These are phyloP conservation scores for Xylariaceae sp. DNA, from an alignment of 2,329 filamentous ascomycete species.

Conservation along the genomic window DNA sequence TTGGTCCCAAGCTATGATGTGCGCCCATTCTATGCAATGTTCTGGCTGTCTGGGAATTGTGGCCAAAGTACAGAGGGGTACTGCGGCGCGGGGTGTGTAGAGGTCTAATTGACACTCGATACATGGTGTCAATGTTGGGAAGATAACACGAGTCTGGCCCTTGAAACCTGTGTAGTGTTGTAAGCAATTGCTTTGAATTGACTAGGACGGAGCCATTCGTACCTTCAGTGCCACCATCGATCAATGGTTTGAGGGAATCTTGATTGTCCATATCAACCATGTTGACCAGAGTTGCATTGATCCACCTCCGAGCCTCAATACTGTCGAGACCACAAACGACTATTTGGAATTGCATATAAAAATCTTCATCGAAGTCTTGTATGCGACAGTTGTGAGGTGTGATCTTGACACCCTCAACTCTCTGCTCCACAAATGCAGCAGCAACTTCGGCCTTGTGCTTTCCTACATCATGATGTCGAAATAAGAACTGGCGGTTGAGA, in stretches of 20 bases:
- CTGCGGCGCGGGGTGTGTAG: constrained; percentile 94
- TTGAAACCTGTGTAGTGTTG: constrained; percentile 69
- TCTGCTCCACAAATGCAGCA: constrained; percentile 82
- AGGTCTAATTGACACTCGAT: constrained; percentile 98
- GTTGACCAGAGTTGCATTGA: constrained; percentile 86
- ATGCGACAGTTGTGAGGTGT: constrained; percentile 93
- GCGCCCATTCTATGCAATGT: constrained; percentile 98
- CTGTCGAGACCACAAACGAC: constrained; percentile 94
- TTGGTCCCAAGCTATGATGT: constrained; percentile 94
- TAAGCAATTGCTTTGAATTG: not conserved
- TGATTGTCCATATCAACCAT: constrained; percentile 82
- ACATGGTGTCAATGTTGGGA: constrained; percentile 89
- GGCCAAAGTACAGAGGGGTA: constrained; percentile 92
- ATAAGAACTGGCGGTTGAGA: constrained; percentile 94
- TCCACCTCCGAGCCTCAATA: constrained; percentile 97
- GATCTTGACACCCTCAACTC: constrained; percentile 87
- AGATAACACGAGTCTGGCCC: constrained; percentile 86
- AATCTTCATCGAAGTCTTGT: constrained; percentile 92
- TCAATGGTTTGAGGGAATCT: constrained; percentile 86
- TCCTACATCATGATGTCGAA: constrained; percentile 86
- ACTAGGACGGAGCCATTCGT: constrained; percentile 14
- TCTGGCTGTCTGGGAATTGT: constrained; percentile 95
- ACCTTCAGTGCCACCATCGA: constrained; percentile 95
- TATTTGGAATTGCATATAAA: constrained; percentile 95
- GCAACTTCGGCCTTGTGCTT: constrained; percentile 92